phyloP scores from a whole-genome alignment of 805 yeast genomes.

The Lachancea lanzarotensis region DNA sequence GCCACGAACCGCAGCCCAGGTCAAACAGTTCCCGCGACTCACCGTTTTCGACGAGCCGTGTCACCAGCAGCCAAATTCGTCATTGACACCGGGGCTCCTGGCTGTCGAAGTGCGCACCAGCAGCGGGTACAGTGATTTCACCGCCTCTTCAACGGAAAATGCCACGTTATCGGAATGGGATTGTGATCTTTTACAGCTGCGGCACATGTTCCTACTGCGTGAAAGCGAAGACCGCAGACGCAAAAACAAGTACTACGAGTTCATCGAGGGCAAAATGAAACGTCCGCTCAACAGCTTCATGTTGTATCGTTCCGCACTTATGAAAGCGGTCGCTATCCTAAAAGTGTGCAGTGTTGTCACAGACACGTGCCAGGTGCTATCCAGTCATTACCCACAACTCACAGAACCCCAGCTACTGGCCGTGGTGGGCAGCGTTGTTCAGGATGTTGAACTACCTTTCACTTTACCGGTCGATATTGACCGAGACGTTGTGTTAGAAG shows the following conservation, averaged over 20 bases:
- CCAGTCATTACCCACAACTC: slow-evolving; percentile 1
- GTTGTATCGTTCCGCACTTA: slow-evolving; percentile 9
- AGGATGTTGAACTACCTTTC: slow-evolving; percentile 3
- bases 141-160: neutral
- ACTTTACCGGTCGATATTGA: slow-evolving; percentile 1
- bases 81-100: neutral
- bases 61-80: neutral
- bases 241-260: slow-evolving; percentile 11
- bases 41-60: slow-evolving; percentile 3
- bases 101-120: slow-evolving; percentile 10
- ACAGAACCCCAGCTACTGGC: slow-evolving; percentile 3
- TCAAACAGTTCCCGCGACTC: slow-evolving; percentile 10
- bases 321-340: slow-evolving; percentile 9
- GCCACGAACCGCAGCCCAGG: slow-evolving; percentile 1
- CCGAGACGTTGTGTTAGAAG: neutral
- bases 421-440: slow-evolving; percentile 3
- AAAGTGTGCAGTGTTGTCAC: slow-evolving; percentile 8
- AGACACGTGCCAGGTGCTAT: slow-evolving; percentile 6
- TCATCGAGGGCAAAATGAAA: slow-evolving; percentile 12
- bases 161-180: slow-evolving; percentile 5
- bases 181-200: slow-evolving; percentile 4
- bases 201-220: slow-evolving; percentile 8
- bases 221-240: slow-evolving; percentile 12
- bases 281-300: slow-evolving; percentile 12
- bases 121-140: slow-evolving; percentile 9